phyloP scores from a whole-genome alignment of 2,329 filamentous ascomycete genomes.

The Ceratocystis papillata region DNA sequence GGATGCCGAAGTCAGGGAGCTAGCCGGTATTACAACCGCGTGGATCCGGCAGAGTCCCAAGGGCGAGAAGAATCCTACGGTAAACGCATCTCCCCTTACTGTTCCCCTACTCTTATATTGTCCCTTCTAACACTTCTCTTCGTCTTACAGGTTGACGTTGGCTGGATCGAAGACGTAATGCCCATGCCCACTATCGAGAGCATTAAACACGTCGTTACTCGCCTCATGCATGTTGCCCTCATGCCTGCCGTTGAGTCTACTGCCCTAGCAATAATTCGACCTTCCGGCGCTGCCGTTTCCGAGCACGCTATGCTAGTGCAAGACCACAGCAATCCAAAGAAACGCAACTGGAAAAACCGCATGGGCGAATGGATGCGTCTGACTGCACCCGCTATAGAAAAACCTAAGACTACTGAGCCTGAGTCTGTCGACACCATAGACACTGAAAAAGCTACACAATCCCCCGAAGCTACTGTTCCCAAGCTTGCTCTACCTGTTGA shows the following conservation, averaged over 20 bases:
- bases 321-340: constrained; percentile 16
- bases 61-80: constrained; percentile 14
- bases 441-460: neutral
- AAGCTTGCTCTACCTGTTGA: constrained; percentile 5
- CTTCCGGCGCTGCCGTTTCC: neutral
- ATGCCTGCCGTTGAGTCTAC: constrained; percentile 6
- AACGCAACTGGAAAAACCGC: constrained; percentile 21
- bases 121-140: neutral
- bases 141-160: constrained; percentile 15
- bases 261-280: neutral
- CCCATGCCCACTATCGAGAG: constrained; percentile 17
- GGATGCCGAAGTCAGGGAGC: constrained; percentile 28
- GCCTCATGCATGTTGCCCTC: constrained; percentile 19
- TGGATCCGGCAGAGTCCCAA: constrained; percentile 19
- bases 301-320: neutral
- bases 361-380: constrained; percentile 20
- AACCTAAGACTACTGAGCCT: neutral
- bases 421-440: neutral
- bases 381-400: constrained; percentile 10
- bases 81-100: neutral
- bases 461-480: neutral
- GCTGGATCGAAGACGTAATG: constrained; percentile 20
- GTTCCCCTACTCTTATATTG: neutral
- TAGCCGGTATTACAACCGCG: constrained; percentile 32
- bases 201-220: constrained; percentile 23